phyloP scores from a whole-genome alignment of 306 rosid species.

The Medicago lupulina region DNA sequence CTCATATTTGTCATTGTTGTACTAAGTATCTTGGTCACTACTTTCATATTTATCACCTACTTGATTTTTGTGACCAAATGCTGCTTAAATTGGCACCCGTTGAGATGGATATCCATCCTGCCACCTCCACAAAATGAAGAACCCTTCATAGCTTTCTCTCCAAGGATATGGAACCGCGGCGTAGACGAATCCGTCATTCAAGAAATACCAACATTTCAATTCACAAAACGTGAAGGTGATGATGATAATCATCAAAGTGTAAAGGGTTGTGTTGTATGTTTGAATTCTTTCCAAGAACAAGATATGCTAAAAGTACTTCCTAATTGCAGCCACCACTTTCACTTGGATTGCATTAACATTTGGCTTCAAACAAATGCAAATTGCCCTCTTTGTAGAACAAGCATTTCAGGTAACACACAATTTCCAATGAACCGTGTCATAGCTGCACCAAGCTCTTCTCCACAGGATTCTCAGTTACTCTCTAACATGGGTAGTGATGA shows the following conservation, averaged over 20 bases:
- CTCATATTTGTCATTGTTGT: slow-evolving; percentile 60
- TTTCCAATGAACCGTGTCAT: slow-evolving; percentile 49
- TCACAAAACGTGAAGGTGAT: slow-evolving; percentile 43
- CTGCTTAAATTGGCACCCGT: slow-evolving; percentile 57
- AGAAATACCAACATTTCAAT: slow-evolving; percentile 65
- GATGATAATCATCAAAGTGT: slow-evolving; percentile 44
- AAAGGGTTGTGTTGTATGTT: slow-evolving; percentile 66
- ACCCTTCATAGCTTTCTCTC: slow-evolving; percentile 65
- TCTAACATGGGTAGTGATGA: slow-evolving; percentile 66
- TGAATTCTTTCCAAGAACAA: slow-evolving; percentile 59
- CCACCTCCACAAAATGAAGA: slow-evolving; percentile 53
- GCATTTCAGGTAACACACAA: slow-evolving; percentile 48
- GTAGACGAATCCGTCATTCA: slow-evolving; percentile 63
- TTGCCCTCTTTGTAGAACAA: slow-evolving; percentile 76
- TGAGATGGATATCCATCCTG: slow-evolving; percentile 55
- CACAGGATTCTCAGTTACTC: slow-evolving; percentile 63
- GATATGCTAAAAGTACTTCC: slow-evolving; percentile 63
- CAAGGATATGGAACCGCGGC: slow-evolving; percentile 56
- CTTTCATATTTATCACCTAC: slow-evolving; percentile 62
- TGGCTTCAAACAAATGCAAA: slow-evolving; percentile 71
- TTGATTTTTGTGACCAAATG: slow-evolving; percentile 58
- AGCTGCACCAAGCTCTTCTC: slow-evolving; percentile 89
- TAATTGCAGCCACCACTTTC: slow-evolving; percentile 66
- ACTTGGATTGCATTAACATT: slow-evolving; percentile 68
- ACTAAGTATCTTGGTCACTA: slow-evolving; percentile 53